Evolutionary conservation across 2,329 filamentous ascomycete genomes (phyloP).

Genomic region (Aspergillus fijiensis): DNA sequence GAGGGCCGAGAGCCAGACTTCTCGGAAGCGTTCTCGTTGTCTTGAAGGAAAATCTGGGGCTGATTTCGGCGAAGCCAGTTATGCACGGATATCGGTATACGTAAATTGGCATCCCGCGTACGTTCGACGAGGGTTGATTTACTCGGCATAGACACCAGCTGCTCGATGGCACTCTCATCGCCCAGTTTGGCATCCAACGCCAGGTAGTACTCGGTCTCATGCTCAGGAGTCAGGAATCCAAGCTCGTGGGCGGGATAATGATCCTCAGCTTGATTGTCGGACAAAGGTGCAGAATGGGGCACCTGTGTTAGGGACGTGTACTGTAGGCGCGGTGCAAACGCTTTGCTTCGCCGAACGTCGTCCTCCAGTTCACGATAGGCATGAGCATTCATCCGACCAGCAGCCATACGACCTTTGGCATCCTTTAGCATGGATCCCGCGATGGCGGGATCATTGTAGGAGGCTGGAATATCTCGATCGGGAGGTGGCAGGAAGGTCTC

Average conservation of each 20-base stretch:
- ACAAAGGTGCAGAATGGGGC: slow-evolving; percentile 27
- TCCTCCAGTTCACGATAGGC: slow-evolving; percentile 42
- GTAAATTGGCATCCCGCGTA: slow-evolving; percentile 58
- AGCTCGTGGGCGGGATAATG: slow-evolving; percentile 34
- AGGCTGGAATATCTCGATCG: slow-evolving; percentile 38
- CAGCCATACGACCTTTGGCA: slow-evolving; percentile 38
- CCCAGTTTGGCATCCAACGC: slow-evolving; percentile 43
- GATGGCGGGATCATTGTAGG: slow-evolving; percentile 31
- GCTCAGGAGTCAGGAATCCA: slow-evolving; percentile 46
- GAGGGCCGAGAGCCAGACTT: slow-evolving; percentile 43
- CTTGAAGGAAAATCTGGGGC: slow-evolving; percentile 80
- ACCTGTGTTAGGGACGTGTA: slow-evolving; percentile 35
- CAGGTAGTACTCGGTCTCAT: slow-evolving; percentile 45
- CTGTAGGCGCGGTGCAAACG: slow-evolving; percentile 38
- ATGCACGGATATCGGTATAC: slow-evolving; percentile 88
- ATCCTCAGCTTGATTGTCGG: slow-evolving; percentile 19
- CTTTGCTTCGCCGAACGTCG: slow-evolving; percentile 38
- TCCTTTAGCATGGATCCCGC: slow-evolving; percentile 40
- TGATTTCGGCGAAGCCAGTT: slow-evolving; percentile 90
- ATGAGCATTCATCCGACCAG: slow-evolving; percentile 35
- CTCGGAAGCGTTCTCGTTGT: slow-evolving; percentile 56
- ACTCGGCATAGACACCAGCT: slow-evolving; percentile 46
- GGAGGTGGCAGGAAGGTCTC: slow-evolving; percentile 51
- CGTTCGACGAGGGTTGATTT: slow-evolving; percentile 50
- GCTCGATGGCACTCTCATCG: slow-evolving; percentile 50